phyloP scores from a whole-genome alignment of 2,329 filamentous ascomycete species.

The Endocalyx cinctus region DNA sequence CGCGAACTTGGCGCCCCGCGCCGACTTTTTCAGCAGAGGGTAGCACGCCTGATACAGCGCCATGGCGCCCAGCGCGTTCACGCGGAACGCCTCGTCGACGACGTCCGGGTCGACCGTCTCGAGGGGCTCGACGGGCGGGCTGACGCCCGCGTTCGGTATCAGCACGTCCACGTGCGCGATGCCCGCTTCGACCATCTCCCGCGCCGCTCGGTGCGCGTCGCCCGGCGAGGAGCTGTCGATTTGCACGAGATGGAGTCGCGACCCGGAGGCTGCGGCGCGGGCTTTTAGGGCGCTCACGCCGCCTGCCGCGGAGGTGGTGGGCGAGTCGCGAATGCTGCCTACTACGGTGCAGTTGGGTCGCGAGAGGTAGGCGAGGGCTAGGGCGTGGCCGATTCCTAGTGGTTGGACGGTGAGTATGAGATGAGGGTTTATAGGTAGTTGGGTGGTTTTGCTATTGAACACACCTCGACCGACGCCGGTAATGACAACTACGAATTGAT shows the following conservation, averaged over 20 bases:
- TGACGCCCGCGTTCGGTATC: constrained; percentile 30
- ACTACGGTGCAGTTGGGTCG: constrained; percentile 32
- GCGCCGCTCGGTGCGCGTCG: constrained; percentile 20
- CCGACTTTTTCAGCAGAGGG: constrained; percentile 25
- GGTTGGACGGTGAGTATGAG: too few species aligned
- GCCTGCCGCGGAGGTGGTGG: too few species aligned
- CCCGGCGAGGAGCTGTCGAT: constrained; percentile 20
- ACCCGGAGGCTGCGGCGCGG: constrained; percentile 17
- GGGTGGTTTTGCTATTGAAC: too few species aligned
- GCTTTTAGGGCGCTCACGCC: constrained; percentile 18
- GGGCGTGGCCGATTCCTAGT: constrained; percentile 30
- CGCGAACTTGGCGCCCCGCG: constrained; percentile 24
- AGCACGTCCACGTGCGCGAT: constrained; percentile 27
- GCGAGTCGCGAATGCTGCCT: constrained; percentile 29
- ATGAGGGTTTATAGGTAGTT: too few species aligned
- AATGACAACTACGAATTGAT: too few species aligned
- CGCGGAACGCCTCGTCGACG: constrained; percentile 16
- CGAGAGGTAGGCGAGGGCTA: constrained; percentile 23
- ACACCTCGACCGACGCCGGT: too few species aligned
- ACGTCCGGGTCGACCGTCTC: constrained; percentile 25
- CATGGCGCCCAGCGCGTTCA: constrained; percentile 25
- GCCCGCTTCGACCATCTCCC: constrained; percentile 17
- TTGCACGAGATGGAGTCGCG: constrained; percentile 23
- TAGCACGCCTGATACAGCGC: constrained; percentile 27
- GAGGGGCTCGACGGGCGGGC: constrained; percentile 14